Percentiles rank a stretch among this genome's conserved stretches.
Evolutionary conservation across 31 red algal genomes (phyloP).

Genomic region (Odonthalia washingtoniensis): DNA sequence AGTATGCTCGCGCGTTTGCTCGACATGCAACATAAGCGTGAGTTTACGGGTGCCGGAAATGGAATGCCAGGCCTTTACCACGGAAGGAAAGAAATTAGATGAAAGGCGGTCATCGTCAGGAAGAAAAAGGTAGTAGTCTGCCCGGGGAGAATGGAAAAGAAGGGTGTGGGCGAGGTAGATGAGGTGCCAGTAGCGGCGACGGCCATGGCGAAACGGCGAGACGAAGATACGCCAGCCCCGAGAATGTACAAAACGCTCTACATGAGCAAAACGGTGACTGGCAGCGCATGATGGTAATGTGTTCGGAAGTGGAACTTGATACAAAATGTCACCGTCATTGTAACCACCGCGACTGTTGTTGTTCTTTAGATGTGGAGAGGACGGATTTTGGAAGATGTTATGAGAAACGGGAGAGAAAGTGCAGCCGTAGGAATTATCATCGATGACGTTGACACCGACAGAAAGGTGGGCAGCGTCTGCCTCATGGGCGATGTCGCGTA

Average conservation of each 20-base stretch:
- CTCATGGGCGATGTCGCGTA: constrained; percentile 71
- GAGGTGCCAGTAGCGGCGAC: constrained; percentile 83
- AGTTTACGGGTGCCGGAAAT: constrained; percentile 68
- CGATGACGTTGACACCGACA: constrained; percentile 81
- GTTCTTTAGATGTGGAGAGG: constrained; percentile 9
- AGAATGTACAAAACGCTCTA: constrained; percentile 53
- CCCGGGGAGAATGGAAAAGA: constrained; percentile 32
- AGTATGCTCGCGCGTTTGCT: constrained; percentile 63
- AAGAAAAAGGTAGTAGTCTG: constrained; percentile 78
- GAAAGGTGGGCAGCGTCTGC: constrained; percentile 11
- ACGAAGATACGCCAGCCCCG: constrained; percentile 75
- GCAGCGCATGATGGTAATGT: constrained; percentile 50
- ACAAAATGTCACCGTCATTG: neutral
- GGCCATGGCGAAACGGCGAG: constrained; percentile 64
- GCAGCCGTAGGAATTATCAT: constrained; percentile 89
- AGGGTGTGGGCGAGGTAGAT: constrained; percentile 55
- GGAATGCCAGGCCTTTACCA: constrained; percentile 46
- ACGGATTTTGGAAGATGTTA: constrained; percentile 58
- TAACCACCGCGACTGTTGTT: neutral
- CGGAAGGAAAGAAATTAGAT: constrained; percentile 53
- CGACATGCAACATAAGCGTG: constrained; percentile 92
- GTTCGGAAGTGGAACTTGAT: constrained; percentile 28
- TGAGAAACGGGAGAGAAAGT: constrained; percentile 24
- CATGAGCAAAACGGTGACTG: constrained; percentile 50
- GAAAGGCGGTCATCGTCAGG: constrained; percentile 87